Evolutionary conservation across 768 basidiomycete genomes (phyloP).

Genomic region (Suillus placidus): DNA sequence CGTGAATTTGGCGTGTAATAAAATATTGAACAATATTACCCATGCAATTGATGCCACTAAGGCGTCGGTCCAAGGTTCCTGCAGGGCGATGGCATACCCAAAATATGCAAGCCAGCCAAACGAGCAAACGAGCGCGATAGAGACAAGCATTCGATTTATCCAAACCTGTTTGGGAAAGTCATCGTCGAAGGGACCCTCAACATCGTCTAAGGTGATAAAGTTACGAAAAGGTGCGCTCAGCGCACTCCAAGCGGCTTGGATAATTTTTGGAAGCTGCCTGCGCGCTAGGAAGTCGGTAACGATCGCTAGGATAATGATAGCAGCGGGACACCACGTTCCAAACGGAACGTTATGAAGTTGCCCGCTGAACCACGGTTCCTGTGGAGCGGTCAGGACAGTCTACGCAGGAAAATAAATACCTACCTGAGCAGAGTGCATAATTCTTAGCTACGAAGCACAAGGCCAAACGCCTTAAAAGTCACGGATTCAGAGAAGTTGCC

Average conservation of each 20-base stretch:
- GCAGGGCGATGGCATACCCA: slow-evolving; percentile 36
- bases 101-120: slow-evolving; percentile 47
- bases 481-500: slow-evolving; percentile 12
- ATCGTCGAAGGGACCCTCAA: slow-evolving; percentile 39
- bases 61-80: slow-evolving; percentile 29
- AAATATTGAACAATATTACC: slow-evolving; percentile 42
- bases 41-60: slow-evolving; percentile 46
- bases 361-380: slow-evolving; percentile 12
- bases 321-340: slow-evolving; percentile 10
- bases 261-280: slow-evolving; percentile 26
- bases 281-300: slow-evolving; percentile 32
- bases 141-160: slow-evolving; percentile 39
- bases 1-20: slow-evolving; percentile 7
- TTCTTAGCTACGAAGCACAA: slow-evolving; percentile 3
- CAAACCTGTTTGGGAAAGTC: slow-evolving; percentile 19
- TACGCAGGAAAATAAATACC: neutral
- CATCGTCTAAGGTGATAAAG: slow-evolving; percentile 54
- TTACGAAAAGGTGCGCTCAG: slow-evolving; percentile 49
- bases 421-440: slow-evolving; percentile 10
- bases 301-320: slow-evolving; percentile 34
- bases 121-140: slow-evolving; percentile 42
- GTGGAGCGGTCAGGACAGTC: neutral
- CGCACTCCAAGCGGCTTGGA: slow-evolving; percentile 23
- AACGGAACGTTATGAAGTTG: slow-evolving; percentile 8
- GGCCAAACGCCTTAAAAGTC: slow-evolving; percentile 3